Evolutionary conservation across 2,329 filamentous ascomycete species (phyloP).

Genomic region (Exserohilum turcica): DNA sequence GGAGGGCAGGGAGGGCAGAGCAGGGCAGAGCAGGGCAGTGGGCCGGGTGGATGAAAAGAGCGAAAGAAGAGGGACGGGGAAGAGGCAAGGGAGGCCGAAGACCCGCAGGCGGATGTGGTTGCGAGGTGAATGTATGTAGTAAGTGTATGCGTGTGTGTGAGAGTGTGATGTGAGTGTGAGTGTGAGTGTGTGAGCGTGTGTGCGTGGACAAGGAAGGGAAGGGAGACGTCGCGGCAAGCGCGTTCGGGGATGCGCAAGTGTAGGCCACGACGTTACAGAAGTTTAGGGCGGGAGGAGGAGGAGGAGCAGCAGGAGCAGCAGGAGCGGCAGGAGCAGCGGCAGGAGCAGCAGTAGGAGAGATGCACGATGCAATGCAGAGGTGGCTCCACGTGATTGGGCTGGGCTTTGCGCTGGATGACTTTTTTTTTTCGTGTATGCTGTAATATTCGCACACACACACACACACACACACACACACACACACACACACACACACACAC

Average conservation of each 20-base stretch:
- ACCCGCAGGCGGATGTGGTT: constrained; percentile 23
- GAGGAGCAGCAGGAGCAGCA: constrained; percentile 7
- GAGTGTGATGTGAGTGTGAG: not conserved
- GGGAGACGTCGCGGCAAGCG: constrained; percentile 30
- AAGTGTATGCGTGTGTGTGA: not conserved
- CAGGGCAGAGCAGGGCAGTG: too few species aligned
- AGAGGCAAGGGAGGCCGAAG: constrained; percentile 19
- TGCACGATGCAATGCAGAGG: not conserved
- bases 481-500: too few species aligned
- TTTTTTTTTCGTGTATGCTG: constrained; percentile 20
- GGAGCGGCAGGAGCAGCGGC: constrained; percentile 5
- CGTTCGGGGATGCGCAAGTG: constrained; percentile 17
- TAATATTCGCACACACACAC: constrained; percentile 8
- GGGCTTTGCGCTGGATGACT: constrained; percentile 10
- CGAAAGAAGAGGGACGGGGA: constrained; percentile 4
- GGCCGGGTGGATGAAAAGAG: too few species aligned
- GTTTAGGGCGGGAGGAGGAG: constrained; percentile 3
- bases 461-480: too few species aligned
- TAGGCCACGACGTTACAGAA: constrained; percentile 20
- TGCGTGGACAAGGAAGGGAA: constrained; percentile 15
- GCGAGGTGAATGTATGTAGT: too few species aligned
- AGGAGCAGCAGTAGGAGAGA: constrained; percentile 10
- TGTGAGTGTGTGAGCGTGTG: not conserved
- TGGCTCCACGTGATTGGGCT: constrained; percentile 23
- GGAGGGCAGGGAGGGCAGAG: too few species aligned